A percentile compares a stretch with the other conserved stretches of the same genome.
Evolutionary conservation across 1,139 yeast genomes (phyloP).

Genomic region (Candida sojae): DNA sequence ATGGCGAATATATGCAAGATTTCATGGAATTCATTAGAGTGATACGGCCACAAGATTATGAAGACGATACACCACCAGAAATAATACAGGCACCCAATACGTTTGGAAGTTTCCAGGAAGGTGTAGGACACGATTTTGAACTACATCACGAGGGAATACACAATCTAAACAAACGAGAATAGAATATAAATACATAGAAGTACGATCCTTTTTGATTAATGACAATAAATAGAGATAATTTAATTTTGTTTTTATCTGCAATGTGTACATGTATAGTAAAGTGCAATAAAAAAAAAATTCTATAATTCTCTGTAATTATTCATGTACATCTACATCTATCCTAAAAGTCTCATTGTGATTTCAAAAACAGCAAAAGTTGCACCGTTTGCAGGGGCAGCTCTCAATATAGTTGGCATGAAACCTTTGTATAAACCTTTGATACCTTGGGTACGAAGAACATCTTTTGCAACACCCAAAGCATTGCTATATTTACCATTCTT

Average conservation of each 20-base stretch:
- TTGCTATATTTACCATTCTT: constrained; percentile 47
- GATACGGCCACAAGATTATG: constrained; percentile 44
- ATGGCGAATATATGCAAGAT: constrained; percentile 53
- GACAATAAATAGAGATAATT: not conserved
- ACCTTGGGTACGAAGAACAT: constrained; percentile 59
- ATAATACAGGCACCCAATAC: constrained; percentile 2
- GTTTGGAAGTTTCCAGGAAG: not conserved
- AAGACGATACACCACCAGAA: constrained; percentile 17
- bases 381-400: constrained; percentile 98
- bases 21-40: constrained; percentile 49
- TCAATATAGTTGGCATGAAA: constrained; percentile 81
- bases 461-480: constrained; percentile 55
- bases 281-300: not conserved
- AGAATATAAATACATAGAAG: not conserved
- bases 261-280: too few relatives aligned
- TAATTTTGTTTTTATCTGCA: too few relatives aligned
- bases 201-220: not conserved
- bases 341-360: constrained; percentile 66
- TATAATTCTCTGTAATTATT: not conserved
- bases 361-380: constrained; percentile 94
- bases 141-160: constrained; percentile 16
- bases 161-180: constrained; percentile 13
- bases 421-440: constrained; percentile 82
- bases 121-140: constrained; percentile 17
- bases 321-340: constrained; percentile 3